Conservation (phyloP, 2,329 filamentous ascomycete genomes). For the Aureobasidium sp. region DNA sequence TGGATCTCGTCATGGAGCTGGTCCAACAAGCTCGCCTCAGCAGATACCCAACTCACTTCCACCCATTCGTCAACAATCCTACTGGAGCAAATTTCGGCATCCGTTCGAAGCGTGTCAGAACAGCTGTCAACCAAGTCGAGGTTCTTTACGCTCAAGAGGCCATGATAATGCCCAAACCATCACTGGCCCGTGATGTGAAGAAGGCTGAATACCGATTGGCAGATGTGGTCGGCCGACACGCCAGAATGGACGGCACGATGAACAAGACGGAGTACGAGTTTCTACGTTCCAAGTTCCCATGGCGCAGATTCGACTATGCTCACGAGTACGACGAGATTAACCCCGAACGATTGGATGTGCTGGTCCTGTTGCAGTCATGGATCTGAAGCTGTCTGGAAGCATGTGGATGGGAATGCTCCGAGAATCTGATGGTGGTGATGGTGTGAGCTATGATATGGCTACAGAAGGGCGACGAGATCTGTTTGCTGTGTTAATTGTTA, state of each 20-base stretch:
- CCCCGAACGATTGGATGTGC: not conserved
- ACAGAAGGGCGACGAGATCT: not conserved
- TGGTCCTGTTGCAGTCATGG: not conserved
- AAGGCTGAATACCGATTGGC: not conserved
- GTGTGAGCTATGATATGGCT: not conserved
- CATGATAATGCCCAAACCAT: not conserved
- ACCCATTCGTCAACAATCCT: not conserved
- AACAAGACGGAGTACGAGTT: not conserved
- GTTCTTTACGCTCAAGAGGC: not conserved
- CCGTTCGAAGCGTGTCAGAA: not conserved
- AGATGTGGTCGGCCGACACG: not conserved
- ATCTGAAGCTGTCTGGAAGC: not conserved
- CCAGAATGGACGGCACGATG: not conserved
- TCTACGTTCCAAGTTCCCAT: not conserved
- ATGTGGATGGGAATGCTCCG: not conserved
- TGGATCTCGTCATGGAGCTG: not conserved
- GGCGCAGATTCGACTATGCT: not conserved
- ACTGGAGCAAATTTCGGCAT: not conserved
- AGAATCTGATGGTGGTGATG: not conserved
- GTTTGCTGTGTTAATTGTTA: not conserved
- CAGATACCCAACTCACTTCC: not conserved
- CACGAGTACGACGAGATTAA: slow-evolving; percentile 1
- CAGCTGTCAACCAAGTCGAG: not conserved
- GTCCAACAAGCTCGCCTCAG: not conserved
- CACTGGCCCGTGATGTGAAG: not conserved